A percentile compares a stretch with the other conserved stretches of the same genome.
Conservation (phyloP, 2,329 filamentous ascomycete genomes). For the Fusarium sp. region DNA sequence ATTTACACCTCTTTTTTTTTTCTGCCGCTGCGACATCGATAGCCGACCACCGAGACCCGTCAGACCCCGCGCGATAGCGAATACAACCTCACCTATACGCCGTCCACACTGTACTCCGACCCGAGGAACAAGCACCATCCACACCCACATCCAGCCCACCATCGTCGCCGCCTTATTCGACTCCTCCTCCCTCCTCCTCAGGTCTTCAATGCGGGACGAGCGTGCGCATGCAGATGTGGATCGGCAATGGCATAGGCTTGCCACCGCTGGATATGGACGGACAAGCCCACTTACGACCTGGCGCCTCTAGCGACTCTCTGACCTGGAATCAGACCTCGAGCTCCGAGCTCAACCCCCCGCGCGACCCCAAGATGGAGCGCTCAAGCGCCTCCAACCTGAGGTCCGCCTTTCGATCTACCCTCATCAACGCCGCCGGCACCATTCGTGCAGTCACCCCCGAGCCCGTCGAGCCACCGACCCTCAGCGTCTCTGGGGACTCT, state of each 20-base stretch:
- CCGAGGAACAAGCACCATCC: conserved; percentile 5
- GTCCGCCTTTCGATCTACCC: conserved; percentile 49
- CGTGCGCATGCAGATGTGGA: conserved; percentile 53
- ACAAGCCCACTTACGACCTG: conserved; percentile 52
- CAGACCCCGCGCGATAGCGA: not conserved
- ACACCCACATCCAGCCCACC: not conserved
- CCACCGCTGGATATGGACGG: conserved; percentile 61
- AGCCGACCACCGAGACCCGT: not conserved
- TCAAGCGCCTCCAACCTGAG: conserved; percentile 51
- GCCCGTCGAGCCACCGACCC: conserved; percentile 50
- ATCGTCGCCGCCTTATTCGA: conserved; percentile 13
- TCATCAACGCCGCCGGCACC: conserved; percentile 50
- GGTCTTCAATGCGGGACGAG: conserved; percentile 49
- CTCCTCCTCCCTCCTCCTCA: not conserved
- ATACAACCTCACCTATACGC: not conserved
- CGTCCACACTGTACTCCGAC: not conserved
- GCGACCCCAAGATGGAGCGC: conserved; percentile 50
- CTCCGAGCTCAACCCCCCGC: conserved; percentile 45
- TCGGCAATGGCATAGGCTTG: conserved; percentile 60
- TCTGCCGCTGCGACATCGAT: not conserved
- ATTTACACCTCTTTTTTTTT: not conserved
- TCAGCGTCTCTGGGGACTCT: conserved; percentile 40
- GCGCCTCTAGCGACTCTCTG: conserved; percentile 50
- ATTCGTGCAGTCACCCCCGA: conserved; percentile 78
- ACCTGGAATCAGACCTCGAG: conserved; percentile 45